These are phyloP conservation scores for Acacia confusa DNA, from an alignment of 306 rosid genomes.

Conservation along the genomic window DNA sequence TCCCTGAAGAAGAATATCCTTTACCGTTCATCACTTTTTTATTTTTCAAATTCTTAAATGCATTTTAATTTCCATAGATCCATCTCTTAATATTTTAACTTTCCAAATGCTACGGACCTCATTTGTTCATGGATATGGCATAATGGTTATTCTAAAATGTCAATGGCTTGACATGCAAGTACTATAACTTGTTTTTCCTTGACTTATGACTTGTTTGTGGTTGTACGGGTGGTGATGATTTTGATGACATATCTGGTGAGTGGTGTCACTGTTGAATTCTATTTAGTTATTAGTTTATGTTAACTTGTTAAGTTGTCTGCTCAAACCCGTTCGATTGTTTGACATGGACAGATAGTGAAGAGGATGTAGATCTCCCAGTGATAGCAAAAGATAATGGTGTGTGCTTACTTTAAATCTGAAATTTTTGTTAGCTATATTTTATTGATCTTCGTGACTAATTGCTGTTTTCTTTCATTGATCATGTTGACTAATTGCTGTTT, in stretches of 20 bases:
- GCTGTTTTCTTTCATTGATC: background rate
- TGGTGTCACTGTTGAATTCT: background rate
- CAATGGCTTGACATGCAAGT: background rate
- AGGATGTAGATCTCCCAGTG: conserved; percentile 39
- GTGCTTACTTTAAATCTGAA: background rate
- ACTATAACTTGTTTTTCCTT: conserved; percentile 34
- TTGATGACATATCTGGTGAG: conserved; percentile 45
- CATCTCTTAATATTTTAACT: background rate
- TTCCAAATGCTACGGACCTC: background rate
- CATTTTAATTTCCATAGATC: background rate
- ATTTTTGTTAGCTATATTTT: background rate
- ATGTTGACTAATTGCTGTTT: background rate
- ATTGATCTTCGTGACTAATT: background rate
- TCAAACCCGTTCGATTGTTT: background rate
- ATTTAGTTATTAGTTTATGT: background rate
- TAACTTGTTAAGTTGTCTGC: background rate
- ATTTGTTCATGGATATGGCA: background rate
- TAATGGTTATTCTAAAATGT: background rate
- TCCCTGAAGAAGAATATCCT: conserved; percentile 72
- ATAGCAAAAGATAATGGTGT: conserved; percentile 56
- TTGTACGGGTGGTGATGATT: conserved; percentile 44
- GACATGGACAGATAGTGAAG: conserved; percentile 40
- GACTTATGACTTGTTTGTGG: conserved; percentile 35
- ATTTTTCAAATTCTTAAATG: background rate
- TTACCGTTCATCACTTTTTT: background rate